Evolutionary conservation across 2,329 filamentous ascomycete species (phyloP), one percentile per base, ranked within the genome.

Genomic region (Aspergillus pseudonomiae): DNA sequence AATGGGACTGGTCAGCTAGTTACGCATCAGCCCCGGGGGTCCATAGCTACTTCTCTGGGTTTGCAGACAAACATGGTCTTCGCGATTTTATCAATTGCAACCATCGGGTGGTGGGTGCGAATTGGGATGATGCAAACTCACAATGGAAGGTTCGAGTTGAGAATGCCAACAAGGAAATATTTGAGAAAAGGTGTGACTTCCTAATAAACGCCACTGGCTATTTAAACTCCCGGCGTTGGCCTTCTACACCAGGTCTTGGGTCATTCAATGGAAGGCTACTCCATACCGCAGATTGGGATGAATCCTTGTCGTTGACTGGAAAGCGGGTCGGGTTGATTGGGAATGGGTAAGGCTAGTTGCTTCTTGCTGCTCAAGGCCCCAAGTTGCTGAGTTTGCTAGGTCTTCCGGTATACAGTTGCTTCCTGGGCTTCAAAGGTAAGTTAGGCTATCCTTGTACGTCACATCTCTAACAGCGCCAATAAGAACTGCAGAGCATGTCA

Each of bases 191-290:
- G 7, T n/a, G 19, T 14, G 28, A 32, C n/a, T 32, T 34, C 30
- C 11, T 53, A 4, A 19, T 54, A 6, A 19, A 39, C 39, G 52
- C n/a, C 32, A 7, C 30, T 39, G n/a, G 32, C 30, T 34, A 34
- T 14, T 26, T 39, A 12, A 36, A 16, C n/a, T 12, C 74, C 36
- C 80, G 74, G 77, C 76, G 77, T 56, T 83, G 78, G 77, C 81
- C 81, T n/a, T 72, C 78, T 34, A 80, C 85, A 21, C 71, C 74
- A 2, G 83, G 83, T 2, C 73, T 81, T 9, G 72, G 81, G 11
- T 69, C 72, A 2, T 85, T 84, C 67, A 73, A 79, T 60, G 81
- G 81, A 4, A 72, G 76, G 39, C 61, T 82, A 2, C 66, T 81
- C 43, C 82, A 83, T 64, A 79, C 74, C 45, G 81, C 81, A 9